Evolutionary conservation across 495 filamentous ascomycete genomes (phyloP), one percentile per base, ranked within the genome.

Genomic region (Xylaria sp.): DNA sequence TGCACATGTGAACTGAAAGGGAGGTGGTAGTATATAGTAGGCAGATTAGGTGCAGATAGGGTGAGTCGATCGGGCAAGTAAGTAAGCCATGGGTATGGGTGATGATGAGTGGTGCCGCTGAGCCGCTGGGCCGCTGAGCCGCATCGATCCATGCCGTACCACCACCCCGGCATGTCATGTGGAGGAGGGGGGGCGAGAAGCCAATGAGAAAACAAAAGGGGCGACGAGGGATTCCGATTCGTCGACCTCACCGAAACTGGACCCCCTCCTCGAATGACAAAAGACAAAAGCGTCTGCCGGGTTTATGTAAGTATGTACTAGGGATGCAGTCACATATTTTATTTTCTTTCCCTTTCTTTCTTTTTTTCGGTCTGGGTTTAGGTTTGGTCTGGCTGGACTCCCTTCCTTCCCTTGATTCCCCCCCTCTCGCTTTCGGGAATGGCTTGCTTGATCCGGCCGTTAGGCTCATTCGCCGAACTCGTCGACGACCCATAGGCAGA

Each of bases 401-500:
- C 52, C 48, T 71, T 55, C 41, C 40, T 70, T 37, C 8, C 57
- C 58, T 35, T 55, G 52, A 59, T 35, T 48, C 19, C 29, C 52
- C n/a, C n/a, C n/a, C n/a, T n/a, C n/a, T n/a, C n/a, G n/a, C 11
- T 62, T 75, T 53, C 24, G 50, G 14, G 12, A 53, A 15, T 15
- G 12, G 46, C n/a, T 21, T 24, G n/a, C n/a, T n/a, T n/a, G n/a
- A n/a, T n/a, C n/a, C n/a, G 35, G 35, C 3, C 3, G 35, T 37
- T 37, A 7, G 9, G 8, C 21, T 88, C 85, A 57, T 33, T 91
- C 88, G 19, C 90, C 91, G 85, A 89, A 97, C 78, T 96, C 92
- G 62, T 87, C 81, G 9, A 97, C 91, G 67, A 98, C 83, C 95
- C 94, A 98, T 63, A 93, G 85, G 79, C 95, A 98, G 77, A 97